Evolutionary conservation across 177 flowering plant species (phyloP), one percentile per base, ranked within the genome.

Genomic region (Vitis hybrid): DNA sequence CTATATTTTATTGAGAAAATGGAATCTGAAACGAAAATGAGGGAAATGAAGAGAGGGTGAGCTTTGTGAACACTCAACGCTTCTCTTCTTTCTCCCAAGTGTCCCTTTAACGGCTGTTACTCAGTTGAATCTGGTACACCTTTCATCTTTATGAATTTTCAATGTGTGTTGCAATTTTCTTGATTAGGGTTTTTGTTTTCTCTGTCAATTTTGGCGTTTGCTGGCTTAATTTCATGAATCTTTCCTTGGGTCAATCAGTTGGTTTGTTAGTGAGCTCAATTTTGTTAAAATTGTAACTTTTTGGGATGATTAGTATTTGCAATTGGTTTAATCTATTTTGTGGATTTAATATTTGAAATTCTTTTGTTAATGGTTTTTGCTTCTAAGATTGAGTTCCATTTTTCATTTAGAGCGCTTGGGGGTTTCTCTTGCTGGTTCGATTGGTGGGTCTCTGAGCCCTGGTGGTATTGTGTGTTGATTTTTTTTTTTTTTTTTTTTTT

Each of bases 1-100:
- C 69, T 51, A 51, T 39, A 31, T 58, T 74, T 67, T 70, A 72
- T 65, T 16, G 60, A 56, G 76, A 68, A 69, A 72, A 68, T 26
- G 31, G 5, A 65, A 5, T 39, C 45, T 39, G 45, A 39, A 39
- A 39, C 6, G 51, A 51, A 56, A 39, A 49, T 3, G 33, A 66
- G 51, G 22, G 55, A 58, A 68, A 69, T 13, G 33, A 20, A 19
- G 50, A 74, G 52, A 31, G 13, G 51, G 60, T 18, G 55, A 59
- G 53, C 29, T 64, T 33, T n/a, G 55, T 39, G 8, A 39, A 39
- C 45, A 6, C 45, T 33, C 45, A 33, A 33, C 45, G 45, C 45
- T 39, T 39, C 45, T 39, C 15, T 53, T 53, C n/a, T 14, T 5
- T 14, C 56, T 53, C 56, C 16, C 56, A 12, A 14, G 14, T 53